Percentiles rank a stretch among this genome's conserved stretches.
These are phyloP conservation scores for Nothomitra cinnamomea DNA, from an alignment of 2,329 filamentous ascomycete species.

Conservation along the genomic window DNA sequence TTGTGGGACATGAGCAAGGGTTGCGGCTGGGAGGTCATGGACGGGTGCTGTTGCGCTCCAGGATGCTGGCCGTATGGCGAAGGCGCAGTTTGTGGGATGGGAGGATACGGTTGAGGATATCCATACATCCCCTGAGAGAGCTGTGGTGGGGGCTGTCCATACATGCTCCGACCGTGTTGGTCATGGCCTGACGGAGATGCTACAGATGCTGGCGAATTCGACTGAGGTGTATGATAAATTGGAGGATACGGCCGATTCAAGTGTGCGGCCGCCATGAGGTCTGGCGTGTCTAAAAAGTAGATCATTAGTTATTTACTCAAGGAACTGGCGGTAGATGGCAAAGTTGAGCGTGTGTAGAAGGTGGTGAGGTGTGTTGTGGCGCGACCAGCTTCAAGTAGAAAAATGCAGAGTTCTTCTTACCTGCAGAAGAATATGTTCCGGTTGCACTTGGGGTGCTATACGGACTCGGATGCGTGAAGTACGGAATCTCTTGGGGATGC, in stretches of 20 bases:
- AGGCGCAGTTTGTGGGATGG: slow-evolving; percentile 34
- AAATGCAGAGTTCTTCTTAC: slow-evolving; percentile 33
- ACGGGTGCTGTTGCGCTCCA: slow-evolving; percentile 34
- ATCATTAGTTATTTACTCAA: slow-evolving; percentile 37
- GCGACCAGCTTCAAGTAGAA: neutral
- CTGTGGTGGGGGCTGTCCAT: slow-evolving; percentile 62
- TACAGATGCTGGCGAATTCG: slow-evolving; percentile 84
- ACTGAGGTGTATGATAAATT: slow-evolving; percentile 91
- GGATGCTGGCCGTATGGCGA: slow-evolving; percentile 40
- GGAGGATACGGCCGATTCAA: slow-evolving; percentile 64
- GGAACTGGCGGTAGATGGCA: neutral
- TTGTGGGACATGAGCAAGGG: slow-evolving; percentile 37
- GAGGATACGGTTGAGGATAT: slow-evolving; percentile 37
- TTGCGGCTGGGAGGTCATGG: slow-evolving; percentile 34
- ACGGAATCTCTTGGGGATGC: slow-evolving; percentile 34
- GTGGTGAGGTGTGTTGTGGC: neutral
- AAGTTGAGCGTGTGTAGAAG: neutral
- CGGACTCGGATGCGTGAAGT: slow-evolving; percentile 63
- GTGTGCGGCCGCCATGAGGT: slow-evolving; percentile 48
- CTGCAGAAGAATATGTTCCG: slow-evolving; percentile 73
- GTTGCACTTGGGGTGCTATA: slow-evolving; percentile 71
- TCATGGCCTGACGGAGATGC: slow-evolving; percentile 80
- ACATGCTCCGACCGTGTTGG: slow-evolving; percentile 67
- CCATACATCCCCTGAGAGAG: slow-evolving; percentile 77
- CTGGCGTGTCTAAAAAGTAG: slow-evolving; percentile 53